A percentile compares a stretch with the other conserved stretches of the same genome.
Evolutionary conservation across 2,329 filamentous ascomycete genomes (phyloP).

Genomic region (Ceratocystis diversiconidia): DNA sequence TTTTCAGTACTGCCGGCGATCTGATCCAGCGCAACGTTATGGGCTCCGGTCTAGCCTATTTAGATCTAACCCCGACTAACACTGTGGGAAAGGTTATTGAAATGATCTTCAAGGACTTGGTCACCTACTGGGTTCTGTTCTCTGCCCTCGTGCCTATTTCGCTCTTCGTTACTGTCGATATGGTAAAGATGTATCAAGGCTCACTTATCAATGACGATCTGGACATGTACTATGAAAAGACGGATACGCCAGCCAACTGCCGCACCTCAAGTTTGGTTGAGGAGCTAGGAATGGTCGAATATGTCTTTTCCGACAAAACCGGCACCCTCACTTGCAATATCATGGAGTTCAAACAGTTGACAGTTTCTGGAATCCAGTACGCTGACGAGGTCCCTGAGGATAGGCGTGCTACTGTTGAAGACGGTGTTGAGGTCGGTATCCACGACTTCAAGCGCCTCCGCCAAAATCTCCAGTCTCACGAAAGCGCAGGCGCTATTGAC

Average conservation of each 20-base stretch:
- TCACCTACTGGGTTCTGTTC: conserved; percentile 97
- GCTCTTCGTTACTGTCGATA: conserved; percentile 90
- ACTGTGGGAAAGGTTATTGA: conserved; percentile 42
- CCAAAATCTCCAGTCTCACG: conserved; percentile 49
- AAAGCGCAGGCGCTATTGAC: conserved; percentile 41
- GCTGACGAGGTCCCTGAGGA: conserved; percentile 87
- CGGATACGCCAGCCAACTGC: conserved; percentile 88
- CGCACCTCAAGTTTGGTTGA: conserved; percentile 93
- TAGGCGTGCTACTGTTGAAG: conserved; percentile 65
- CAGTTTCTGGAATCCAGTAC: conserved; percentile 88
- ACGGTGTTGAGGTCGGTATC: conserved; percentile 63
- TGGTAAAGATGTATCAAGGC: conserved; percentile 97
- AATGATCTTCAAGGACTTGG: conserved; percentile 84
- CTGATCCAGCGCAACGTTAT: conserved; percentile 59
- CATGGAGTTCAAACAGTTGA: conserved; percentile 97
- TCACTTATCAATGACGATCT: conserved; percentile 94
- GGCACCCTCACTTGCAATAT: conserved; percentile 91
- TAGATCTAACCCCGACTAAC: conserved; percentile 50
- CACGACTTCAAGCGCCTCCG: conserved; percentile 68
- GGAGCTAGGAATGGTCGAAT: conserved; percentile 94
- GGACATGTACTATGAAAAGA: conserved; percentile 94
- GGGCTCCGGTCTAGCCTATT: conserved; percentile 52
- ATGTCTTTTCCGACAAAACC: conserved; percentile 97
- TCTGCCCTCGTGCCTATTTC: conserved; percentile 94
- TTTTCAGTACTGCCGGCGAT: conserved; percentile 85